These are phyloP conservation scores for Vitis rotundifolia DNA, from an alignment of 164 flowering plant species.

Conservation along the genomic window DNA sequence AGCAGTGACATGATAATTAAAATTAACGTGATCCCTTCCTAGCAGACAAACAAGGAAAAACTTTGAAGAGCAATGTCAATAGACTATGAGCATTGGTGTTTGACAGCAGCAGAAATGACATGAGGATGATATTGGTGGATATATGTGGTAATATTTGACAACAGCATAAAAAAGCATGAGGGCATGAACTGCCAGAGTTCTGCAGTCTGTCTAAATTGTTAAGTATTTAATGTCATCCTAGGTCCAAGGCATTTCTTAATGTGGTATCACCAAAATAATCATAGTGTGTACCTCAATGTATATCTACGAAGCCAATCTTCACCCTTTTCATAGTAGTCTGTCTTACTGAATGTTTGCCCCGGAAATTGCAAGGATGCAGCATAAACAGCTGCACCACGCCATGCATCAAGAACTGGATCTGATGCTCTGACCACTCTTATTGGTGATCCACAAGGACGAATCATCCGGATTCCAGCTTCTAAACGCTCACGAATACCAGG, in stretches of 20 bases:
- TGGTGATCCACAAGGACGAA: constrained; percentile 76
- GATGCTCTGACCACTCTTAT: constrained; percentile 66
- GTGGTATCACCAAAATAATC: neutral
- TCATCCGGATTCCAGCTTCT: constrained; percentile 85
- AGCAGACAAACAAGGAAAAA: neutral
- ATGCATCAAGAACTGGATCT: constrained; percentile 86
- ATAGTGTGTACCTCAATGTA: constrained; percentile 56
- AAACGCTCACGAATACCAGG: constrained; percentile 82
- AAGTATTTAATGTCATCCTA: neutral
- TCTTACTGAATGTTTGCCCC: constrained; percentile 63
- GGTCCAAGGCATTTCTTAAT: too few relatives aligned
- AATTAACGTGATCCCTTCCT: too few relatives aligned
- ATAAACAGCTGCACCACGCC: constrained; percentile 86
- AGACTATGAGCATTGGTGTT: neutral
- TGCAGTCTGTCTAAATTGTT: neutral
- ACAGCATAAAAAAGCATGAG: neutral
- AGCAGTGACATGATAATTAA: too few relatives aligned
- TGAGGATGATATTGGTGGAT: neutral
- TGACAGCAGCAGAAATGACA: neutral
- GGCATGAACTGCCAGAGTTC: neutral
- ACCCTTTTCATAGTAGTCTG: constrained; percentile 85
- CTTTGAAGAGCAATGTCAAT: neutral
- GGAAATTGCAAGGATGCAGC: constrained; percentile 59
- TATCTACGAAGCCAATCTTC: constrained; percentile 86
- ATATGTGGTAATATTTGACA: neutral